Conservation (phyloP, 2,329 filamentous ascomycete genomes). For the Paramyrothecium roridum region DNA sequence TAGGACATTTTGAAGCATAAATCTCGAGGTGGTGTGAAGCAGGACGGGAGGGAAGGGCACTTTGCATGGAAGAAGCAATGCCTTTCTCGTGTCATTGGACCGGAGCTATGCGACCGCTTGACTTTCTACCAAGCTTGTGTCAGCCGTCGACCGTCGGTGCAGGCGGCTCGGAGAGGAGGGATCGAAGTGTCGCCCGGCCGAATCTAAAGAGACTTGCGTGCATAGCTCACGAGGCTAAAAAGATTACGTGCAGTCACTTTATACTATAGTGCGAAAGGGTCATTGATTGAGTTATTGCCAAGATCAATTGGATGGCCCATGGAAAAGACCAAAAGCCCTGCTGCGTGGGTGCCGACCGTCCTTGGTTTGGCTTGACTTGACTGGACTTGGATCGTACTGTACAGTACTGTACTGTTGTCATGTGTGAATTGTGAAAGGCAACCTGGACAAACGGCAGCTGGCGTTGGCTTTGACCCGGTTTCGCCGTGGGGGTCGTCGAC, state of each 20-base stretch:
- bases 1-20: background rate
- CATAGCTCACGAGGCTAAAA: background rate
- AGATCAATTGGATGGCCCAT: too few relatives aligned
- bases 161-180: background rate
- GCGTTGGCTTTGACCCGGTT: background rate
- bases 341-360: too few relatives aligned
- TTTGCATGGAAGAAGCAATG: too few relatives aligned
- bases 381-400: too few relatives aligned
- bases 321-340: too few relatives aligned
- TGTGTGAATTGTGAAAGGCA: background rate
- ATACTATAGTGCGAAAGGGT: too few relatives aligned
- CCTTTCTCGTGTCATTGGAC: background rate
- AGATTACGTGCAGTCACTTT: too few relatives aligned
- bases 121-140: background rate
- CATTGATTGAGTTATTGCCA: too few relatives aligned
- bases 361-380: too few relatives aligned
- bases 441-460: background rate
- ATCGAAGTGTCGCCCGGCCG: background rate
- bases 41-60: too few relatives aligned
- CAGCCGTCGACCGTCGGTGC: background rate
- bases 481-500: background rate
- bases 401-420: too few relatives aligned
- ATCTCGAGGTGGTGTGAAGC: too few relatives aligned
- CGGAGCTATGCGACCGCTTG: background rate
- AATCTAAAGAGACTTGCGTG: background rate